A percentile compares a stretch with the other conserved stretches of the same genome.
Conservation (phyloP, 495 filamentous ascomycete species). For the Halenospora varia region DNA sequence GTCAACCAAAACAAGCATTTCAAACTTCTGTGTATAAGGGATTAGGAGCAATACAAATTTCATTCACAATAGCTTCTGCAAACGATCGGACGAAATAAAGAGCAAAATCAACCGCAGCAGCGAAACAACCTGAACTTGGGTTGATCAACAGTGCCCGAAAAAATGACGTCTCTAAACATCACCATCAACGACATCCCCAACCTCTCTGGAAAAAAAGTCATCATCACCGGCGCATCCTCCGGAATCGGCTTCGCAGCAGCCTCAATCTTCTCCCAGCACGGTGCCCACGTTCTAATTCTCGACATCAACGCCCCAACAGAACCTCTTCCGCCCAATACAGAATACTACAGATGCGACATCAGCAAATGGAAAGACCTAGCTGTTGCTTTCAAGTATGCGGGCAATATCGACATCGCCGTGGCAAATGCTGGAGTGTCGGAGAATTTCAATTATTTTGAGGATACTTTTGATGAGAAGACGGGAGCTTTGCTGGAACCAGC, state of each 20-base stretch:
- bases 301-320: background rate
- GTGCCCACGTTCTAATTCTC: background rate
- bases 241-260: background rate
- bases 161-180: no score
- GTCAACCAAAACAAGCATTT: no score
- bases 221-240: background rate
- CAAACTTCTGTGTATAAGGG: no score
- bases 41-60: no score
- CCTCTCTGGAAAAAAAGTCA: no score
- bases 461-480: background rate
- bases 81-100: no score
- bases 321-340: background rate
- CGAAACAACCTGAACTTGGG: no score
- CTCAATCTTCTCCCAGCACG: background rate
- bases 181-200: no score
- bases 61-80: no score
- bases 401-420: slow-evolving; percentile 27
- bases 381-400: slow-evolving; percentile 17
- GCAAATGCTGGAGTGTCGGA: slow-evolving; percentile 30
- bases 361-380: background rate
- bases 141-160: no score
- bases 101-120: no score
- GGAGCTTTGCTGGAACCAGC: slow-evolving; percentile 23
- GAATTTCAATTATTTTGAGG: slow-evolving; percentile 16
- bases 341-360: background rate